These are phyloP conservation scores for Stropharia rugosoannulata DNA, from an alignment of 768 basidiomycete species.

Conservation along the genomic window DNA sequence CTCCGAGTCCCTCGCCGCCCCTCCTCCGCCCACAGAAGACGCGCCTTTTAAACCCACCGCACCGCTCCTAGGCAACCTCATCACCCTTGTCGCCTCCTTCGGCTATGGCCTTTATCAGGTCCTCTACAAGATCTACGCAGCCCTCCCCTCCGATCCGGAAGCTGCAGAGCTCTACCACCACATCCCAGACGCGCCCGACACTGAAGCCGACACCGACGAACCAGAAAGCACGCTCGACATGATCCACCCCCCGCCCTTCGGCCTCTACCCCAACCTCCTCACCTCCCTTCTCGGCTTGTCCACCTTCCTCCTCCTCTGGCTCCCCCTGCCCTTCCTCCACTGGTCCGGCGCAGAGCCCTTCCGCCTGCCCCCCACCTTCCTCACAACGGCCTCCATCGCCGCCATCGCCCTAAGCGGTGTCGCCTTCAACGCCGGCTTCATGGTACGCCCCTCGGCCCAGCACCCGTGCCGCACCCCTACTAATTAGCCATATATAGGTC, in stretches of 20 bases:
- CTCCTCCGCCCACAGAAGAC: neutral
- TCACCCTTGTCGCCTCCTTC: constrained; percentile 73
- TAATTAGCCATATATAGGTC: constrained; percentile 43
- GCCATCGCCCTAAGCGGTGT: constrained; percentile 74
- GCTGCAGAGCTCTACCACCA: constrained; percentile 44
- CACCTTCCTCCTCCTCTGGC: constrained; percentile 75
- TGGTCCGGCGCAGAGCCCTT: constrained; percentile 65
- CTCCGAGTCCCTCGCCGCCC: constrained; percentile 10
- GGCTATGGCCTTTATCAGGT: constrained; percentile 81
- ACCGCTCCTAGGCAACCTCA: constrained; percentile 69
- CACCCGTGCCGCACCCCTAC: neutral
- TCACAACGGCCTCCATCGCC: constrained; percentile 49
- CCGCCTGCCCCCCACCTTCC: constrained; percentile 51
- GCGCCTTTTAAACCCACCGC: constrained; percentile 36
- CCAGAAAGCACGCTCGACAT: constrained; percentile 26
- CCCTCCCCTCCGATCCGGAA: constrained; percentile 66
- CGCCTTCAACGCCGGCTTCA: constrained; percentile 81
- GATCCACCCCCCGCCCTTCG: constrained; percentile 70
- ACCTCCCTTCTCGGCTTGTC: constrained; percentile 79
- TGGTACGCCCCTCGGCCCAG: constrained; percentile 46
- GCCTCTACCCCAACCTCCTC: constrained; percentile 80
- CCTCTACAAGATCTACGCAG: constrained; percentile 77
- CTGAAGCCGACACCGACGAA: constrained; percentile 5
- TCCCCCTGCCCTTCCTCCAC: constrained; percentile 76
- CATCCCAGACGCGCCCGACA: constrained; percentile 38